Evolutionary conservation across 1,284 basidiomycete species (phyloP), one percentile per base, ranked within the genome.

Genomic region (Trichosporon coremiiforme): DNA sequence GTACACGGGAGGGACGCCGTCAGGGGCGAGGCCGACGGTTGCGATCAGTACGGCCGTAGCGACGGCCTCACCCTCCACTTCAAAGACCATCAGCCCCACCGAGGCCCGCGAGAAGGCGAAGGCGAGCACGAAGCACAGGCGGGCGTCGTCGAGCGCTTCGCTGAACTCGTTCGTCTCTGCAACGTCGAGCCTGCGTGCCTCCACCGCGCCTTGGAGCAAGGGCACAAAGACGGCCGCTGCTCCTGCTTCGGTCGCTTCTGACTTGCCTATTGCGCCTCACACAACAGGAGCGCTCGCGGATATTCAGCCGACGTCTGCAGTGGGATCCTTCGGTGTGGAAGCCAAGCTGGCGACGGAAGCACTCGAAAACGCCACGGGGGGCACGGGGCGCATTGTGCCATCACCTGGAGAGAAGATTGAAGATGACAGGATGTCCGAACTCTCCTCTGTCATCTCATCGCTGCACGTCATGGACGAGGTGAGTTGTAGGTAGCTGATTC

Each of bases 401-500:
- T 33, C 57, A n/a, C 31, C 57, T 62, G 17, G 8, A 62, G 57
- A 62, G 29, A 62, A 33, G 29, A 33, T 62, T 12, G 57, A 62
- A 29, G 57, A 62, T 6, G 57, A 62, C 31, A 62, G 57, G 29
- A 62, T 62, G 57, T 62, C 29, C 10, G 57, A 62, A 33, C 57
- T 62, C 29, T 62, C 57, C 1, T 62, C 57, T 33, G 57, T 62
- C 57, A 62, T 62, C 57, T 62, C 57, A 33, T 33, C 57, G 17
- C 57, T 62, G 31, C 57, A 62, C 31, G 57, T 62, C 57, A 62
- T 62, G 57, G 57, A 62, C 57, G 57, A 62, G 57, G 57, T 62
- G 17, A 62, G 57, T 31, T 62, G 6, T 2, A 10, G 3, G 2
- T 20, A 9, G 25, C 57, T 2, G 13, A 25, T 53, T 2, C 1